Conservation (phyloP, 2,329 filamentous ascomycete genomes). For the Paecilomyces fulvus region DNA sequence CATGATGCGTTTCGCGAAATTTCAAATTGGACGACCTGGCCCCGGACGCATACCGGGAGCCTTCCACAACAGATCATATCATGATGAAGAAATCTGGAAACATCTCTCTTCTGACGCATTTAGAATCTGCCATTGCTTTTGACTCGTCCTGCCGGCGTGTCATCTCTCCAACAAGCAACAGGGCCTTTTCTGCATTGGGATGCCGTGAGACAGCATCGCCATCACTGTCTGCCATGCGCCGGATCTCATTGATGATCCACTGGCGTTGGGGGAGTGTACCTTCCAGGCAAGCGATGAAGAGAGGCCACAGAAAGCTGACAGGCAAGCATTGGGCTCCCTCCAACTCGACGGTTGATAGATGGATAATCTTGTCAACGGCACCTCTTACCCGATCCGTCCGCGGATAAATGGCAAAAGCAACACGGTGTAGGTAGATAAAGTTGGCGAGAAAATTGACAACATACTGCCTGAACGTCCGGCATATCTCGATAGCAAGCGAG, state of each 20-base stretch:
- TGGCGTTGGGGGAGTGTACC: constrained; percentile 21
- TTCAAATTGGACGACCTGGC: background rate
- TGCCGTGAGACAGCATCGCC: constrained; percentile 12
- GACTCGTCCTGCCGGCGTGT: constrained; percentile 24
- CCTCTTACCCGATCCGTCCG: constrained; percentile 27
- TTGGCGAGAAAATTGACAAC: constrained; percentile 27
- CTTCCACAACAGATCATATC: constrained; percentile 12
- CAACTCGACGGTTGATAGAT: constrained; percentile 22
- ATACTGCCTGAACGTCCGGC: constrained; percentile 25
- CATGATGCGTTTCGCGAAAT: background rate
- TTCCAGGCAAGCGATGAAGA: constrained; percentile 27
- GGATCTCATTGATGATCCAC: constrained; percentile 27
- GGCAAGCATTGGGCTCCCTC: constrained; percentile 13
- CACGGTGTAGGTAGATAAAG: constrained; percentile 29
- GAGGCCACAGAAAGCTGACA: constrained; percentile 26
- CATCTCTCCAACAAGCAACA: constrained; percentile 26
- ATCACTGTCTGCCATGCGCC: constrained; percentile 18
- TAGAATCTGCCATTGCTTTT: constrained; percentile 26
- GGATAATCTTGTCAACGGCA: constrained; percentile 28
- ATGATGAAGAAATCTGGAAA: constrained; percentile 27
- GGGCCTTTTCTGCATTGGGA: constrained; percentile 22
- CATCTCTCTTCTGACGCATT: constrained; percentile 23
- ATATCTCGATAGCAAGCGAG: constrained; percentile 19
- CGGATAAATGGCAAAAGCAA: constrained; percentile 30
- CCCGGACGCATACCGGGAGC: background rate